These are phyloP conservation scores for Microthyrium microscopicum DNA, from an alignment of 2,329 filamentous ascomycete species.

Conservation along the genomic window DNA sequence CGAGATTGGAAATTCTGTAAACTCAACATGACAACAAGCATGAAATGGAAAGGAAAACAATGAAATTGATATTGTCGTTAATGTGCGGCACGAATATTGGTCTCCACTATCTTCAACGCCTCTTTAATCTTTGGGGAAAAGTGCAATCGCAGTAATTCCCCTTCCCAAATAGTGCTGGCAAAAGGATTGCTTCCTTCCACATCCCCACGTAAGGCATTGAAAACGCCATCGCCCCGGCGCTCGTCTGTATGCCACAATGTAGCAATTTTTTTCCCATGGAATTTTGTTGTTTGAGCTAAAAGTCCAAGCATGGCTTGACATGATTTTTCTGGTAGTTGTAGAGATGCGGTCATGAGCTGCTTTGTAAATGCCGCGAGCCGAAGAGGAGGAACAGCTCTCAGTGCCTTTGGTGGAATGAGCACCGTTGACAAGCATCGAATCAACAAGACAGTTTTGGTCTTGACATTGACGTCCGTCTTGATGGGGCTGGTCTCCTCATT, in stretches of 20 bases:
- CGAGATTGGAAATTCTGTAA: too few species aligned
- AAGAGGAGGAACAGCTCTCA: conserved; percentile 60
- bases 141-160: conserved; percentile 68
- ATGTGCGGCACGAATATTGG: conserved; percentile 31
- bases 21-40: too few species aligned
- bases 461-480: conserved; percentile 70
- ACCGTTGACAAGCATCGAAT: conserved; percentile 71
- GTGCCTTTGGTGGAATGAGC: conserved; percentile 57
- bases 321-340: conserved; percentile 86
- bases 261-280: conserved; percentile 65
- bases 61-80: too few species aligned
- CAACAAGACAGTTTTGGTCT: conserved; percentile 85
- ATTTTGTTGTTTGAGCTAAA: conserved; percentile 60
- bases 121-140: conserved; percentile 78
- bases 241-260: conserved; percentile 94
- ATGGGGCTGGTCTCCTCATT: conserved; percentile 25
- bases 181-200: conserved; percentile 84
- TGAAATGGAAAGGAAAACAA: too few species aligned
- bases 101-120: conserved; percentile 48
- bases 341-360: conserved; percentile 62
- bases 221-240: conserved; percentile 76
- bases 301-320: conserved; percentile 64
- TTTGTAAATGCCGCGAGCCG: conserved; percentile 88
- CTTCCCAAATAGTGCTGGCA: conserved; percentile 83
- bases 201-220: conserved; percentile 53